phyloP scores from a whole-genome alignment of 2,329 filamentous ascomycete genomes.

The Davidsoniella australis region DNA sequence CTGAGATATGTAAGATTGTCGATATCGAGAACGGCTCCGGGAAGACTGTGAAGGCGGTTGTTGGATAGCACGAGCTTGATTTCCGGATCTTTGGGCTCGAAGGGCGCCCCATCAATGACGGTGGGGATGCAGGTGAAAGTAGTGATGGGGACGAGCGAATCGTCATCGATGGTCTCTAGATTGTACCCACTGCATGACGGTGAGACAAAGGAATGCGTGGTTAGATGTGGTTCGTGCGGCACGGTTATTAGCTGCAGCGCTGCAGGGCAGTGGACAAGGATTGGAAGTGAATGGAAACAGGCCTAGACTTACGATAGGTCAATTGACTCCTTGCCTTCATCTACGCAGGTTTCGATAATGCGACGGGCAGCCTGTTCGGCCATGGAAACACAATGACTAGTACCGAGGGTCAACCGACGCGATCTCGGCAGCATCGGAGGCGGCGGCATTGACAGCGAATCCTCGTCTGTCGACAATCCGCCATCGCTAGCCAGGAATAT shows the following conservation, averaged over 20 bases:
- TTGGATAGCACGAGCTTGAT: slow-evolving; percentile 44
- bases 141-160: slow-evolving; percentile 37
- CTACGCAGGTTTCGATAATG: slow-evolving; percentile 35
- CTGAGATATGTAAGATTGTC: slow-evolving; percentile 46
- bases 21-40: slow-evolving; percentile 43
- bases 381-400: slow-evolving; percentile 17
- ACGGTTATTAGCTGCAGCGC: neutral
- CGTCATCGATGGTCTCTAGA: slow-evolving; percentile 36
- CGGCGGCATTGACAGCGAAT: slow-evolving; percentile 1
- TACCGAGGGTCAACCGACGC: slow-evolving; percentile 7
- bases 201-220: neutral
- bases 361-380: slow-evolving; percentile 28
- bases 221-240: no score
- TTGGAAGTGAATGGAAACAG: neutral
- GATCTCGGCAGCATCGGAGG: neutral
- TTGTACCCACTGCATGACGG: slow-evolving; percentile 22
- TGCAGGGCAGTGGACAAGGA: no score
- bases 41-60: slow-evolving; percentile 40
- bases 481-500: slow-evolving; percentile 46
- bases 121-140: slow-evolving; percentile 36
- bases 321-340: slow-evolving; percentile 39
- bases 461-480: slow-evolving; percentile 4
- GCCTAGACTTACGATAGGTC: slow-evolving; percentile 38
- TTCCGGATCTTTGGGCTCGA: slow-evolving; percentile 38
- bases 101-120: slow-evolving; percentile 39